Evolutionary conservation across 495 filamentous ascomycete species (phyloP).

Genomic region (Penicillium angulare): DNA sequence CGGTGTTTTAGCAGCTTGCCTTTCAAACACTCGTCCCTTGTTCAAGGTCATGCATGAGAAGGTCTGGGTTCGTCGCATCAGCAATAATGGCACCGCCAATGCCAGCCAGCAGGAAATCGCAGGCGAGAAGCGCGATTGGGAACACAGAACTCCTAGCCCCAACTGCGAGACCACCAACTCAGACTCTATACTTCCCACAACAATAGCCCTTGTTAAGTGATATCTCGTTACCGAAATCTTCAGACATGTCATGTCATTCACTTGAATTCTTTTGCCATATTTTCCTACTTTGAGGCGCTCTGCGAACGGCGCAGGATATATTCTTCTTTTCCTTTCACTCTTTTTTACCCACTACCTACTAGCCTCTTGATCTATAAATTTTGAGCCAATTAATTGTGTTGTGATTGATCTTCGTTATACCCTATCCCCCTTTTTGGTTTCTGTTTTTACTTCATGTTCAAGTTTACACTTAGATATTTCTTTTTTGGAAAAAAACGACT

Average conservation of each 20-base stretch:
- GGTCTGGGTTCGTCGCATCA: constrained; percentile 15
- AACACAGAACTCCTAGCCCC: constrained; percentile 12
- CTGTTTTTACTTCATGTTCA: no score
- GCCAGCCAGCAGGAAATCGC: constrained; percentile 14
- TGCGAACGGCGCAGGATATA: neutral
- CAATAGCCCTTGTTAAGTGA: neutral
- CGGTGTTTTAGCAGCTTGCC: constrained; percentile 33
- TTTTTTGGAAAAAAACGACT: no score
- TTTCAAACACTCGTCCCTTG: constrained; percentile 34
- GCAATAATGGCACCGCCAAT: neutral
- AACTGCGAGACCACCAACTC: neutral
- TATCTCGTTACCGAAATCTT: no score
- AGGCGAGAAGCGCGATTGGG: constrained; percentile 12
- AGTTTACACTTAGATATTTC: no score
- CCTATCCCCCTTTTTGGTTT: no score
- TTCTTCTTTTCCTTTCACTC: neutral
- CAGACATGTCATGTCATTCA: no score
- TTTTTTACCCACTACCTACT: no score
- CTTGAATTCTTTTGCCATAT: neutral
- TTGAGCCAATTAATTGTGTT: no score
- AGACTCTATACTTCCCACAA: neutral
- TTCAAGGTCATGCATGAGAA: constrained; percentile 25
- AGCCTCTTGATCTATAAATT: no score
- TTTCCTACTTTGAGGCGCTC: neutral
- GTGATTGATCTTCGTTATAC: no score